A percentile compares a stretch with the other conserved stretches of the same genome.
Conservation (phyloP, 2,329 filamentous ascomycete genomes). For the Salinomyces thailandicus region DNA sequence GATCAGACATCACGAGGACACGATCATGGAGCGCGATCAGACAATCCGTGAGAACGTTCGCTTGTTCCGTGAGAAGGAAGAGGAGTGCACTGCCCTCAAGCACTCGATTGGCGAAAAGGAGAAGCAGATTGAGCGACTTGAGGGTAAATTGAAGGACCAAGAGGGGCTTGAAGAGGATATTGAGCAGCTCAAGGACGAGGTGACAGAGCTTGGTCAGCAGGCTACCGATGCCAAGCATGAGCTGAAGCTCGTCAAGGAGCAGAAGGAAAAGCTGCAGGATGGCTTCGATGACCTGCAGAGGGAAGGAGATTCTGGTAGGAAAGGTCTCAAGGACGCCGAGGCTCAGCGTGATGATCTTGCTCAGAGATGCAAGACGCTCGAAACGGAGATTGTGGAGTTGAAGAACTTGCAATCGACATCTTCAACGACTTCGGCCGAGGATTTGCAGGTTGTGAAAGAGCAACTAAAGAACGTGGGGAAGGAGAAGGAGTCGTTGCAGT, state of each 20-base stretch:
- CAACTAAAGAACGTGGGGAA: constrained; percentile 42
- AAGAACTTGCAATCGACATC: constrained; percentile 19
- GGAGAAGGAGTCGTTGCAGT: constrained; percentile 47
- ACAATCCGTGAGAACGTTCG: constrained; percentile 62
- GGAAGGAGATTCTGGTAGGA: constrained; percentile 12
- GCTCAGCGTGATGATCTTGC: constrained; percentile 15
- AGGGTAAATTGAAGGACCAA: constrained; percentile 17
- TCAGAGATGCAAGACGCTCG: constrained; percentile 34
- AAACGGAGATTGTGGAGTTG: constrained; percentile 51
- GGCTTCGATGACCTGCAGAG: constrained; percentile 17
- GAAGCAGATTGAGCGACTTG: constrained; percentile 18
- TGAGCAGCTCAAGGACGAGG: constrained; percentile 14
- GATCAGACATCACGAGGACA: constrained; percentile 15
- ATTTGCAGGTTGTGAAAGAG: constrained; percentile 40
- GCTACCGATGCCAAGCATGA: constrained; percentile 24
- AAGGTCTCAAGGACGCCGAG: constrained; percentile 20
- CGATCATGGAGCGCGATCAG: constrained; percentile 50
- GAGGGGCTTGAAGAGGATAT: constrained; percentile 18
- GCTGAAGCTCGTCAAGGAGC: constrained; percentile 16
- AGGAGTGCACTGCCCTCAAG: constrained; percentile 75
- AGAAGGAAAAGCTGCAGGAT: constrained; percentile 19
- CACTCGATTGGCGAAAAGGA: constrained; percentile 71
- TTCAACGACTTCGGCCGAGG: constrained; percentile 40
- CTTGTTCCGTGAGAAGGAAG: constrained; percentile 68
- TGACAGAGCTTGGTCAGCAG: constrained; percentile 19